These are phyloP conservation scores for Termitomyces sp. DNA, from an alignment of 768 basidiomycete species.

Conservation along the genomic window DNA sequence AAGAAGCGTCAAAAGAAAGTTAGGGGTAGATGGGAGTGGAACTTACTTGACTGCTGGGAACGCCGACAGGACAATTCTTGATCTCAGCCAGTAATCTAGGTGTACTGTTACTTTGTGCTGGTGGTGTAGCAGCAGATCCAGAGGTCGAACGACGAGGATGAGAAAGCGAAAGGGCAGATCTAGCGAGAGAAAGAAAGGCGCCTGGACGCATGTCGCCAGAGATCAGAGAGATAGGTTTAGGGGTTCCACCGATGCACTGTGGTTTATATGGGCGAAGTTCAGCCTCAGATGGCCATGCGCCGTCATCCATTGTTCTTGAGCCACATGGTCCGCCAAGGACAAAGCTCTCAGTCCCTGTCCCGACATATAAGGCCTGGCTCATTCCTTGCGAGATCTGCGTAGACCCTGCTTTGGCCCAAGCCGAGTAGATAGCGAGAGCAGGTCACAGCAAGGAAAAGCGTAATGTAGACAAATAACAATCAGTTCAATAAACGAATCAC, in stretches of 20 bases:
- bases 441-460: neutral
- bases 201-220: conserved; percentile 12
- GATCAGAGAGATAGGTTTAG: conserved; percentile 1
- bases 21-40: neutral
- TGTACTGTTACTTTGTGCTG: neutral
- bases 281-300: conserved; percentile 5
- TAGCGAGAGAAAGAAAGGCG: conserved; percentile 4
- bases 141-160: conserved; percentile 9
- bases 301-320: conserved; percentile 14
- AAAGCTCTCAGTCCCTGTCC: conserved; percentile 6
- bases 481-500: neutral
- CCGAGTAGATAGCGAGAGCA: neutral
- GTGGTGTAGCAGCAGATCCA: conserved; percentile 3
- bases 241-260: neutral
- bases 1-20: neutral
- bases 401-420: neutral
- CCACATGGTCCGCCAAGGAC: conserved; percentile 13
- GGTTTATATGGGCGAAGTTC: conserved; percentile 11
- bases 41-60: conserved; percentile 8
- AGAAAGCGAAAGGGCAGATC: conserved; percentile 8
- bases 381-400: neutral
- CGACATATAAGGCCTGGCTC: neutral
- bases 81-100: neutral
- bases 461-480: neutral
- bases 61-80: neutral